Evolutionary conservation across 352 stramenopile species (phyloP).

Genomic region (Phytophthora fragariae): DNA sequence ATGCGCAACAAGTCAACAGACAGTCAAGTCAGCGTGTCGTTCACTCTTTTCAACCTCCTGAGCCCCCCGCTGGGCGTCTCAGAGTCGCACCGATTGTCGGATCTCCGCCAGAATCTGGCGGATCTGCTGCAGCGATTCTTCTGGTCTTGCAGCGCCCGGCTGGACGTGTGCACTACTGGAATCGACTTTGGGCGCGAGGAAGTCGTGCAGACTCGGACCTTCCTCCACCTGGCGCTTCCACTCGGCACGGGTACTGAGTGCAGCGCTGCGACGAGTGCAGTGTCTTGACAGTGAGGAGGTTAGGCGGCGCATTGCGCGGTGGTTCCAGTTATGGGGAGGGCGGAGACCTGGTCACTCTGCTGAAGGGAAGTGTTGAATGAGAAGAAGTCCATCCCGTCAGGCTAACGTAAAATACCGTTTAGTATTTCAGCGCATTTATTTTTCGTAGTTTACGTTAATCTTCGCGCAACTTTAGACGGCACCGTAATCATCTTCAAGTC

Average conservation of each 20-base stretch:
- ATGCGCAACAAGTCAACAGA: background rate
- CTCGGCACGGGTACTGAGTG: conserved; percentile 31
- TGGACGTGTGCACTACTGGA: conserved; percentile 4
- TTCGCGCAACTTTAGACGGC: conserved; percentile 32
- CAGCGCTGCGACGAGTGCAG: conserved; percentile 6
- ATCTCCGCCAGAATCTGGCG: conserved; percentile 52
- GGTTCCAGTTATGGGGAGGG: background rate
- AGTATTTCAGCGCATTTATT: too few species aligned
- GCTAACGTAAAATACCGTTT: too few species aligned
- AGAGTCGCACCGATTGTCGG: conserved; percentile 29
- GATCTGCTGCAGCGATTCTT: conserved; percentile 53
- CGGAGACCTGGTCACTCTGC: too few species aligned
- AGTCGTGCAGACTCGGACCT: conserved; percentile 48
- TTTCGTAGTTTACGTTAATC: too few species aligned
- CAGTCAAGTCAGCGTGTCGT: background rate
- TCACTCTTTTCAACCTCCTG: background rate
- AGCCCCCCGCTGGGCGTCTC: background rate
- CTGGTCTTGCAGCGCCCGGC: background rate
- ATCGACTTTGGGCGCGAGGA: conserved; percentile 21
- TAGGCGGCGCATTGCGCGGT: conserved; percentile 21
- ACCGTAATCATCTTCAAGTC: conserved; percentile 84
- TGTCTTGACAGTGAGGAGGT: conserved; percentile 3
- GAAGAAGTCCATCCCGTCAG: background rate
- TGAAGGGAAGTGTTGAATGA: background rate
- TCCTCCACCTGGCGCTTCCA: conserved; percentile 46